A percentile compares a stretch with the other conserved stretches of the same genome.
Evolutionary conservation across 2,329 filamentous ascomycete species (phyloP).

Genomic region (Monosporascus sp.): DNA sequence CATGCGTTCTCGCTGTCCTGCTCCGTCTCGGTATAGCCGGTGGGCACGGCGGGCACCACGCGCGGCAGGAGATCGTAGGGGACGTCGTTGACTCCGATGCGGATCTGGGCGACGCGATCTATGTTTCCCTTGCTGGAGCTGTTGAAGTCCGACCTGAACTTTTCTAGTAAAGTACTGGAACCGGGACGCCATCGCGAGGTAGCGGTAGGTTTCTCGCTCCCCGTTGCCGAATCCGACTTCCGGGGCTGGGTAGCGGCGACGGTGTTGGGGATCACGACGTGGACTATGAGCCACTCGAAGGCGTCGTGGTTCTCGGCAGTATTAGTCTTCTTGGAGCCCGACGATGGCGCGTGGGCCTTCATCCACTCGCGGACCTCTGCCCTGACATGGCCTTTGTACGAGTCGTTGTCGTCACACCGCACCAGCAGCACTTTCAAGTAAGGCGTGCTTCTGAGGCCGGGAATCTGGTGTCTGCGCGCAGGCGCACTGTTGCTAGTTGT

Average conservation of each 20-base stretch:
- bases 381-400: constrained; percentile 77
- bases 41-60: constrained; percentile 58
- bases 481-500: constrained; percentile 30
- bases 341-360: constrained; percentile 64
- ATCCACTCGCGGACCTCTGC: constrained; percentile 88
- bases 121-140: constrained; percentile 61
- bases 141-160: constrained; percentile 87
- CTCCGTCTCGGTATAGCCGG: constrained; percentile 63
- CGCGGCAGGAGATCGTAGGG: constrained; percentile 60
- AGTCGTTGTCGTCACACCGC: constrained; percentile 91
- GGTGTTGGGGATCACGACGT: constrained; percentile 86
- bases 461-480: constrained; percentile 85
- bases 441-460: constrained; percentile 84
- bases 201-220: constrained; percentile 53
- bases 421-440: constrained; percentile 89
- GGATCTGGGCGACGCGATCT: constrained; percentile 81
- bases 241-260: constrained; percentile 73
- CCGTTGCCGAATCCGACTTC: constrained; percentile 46
- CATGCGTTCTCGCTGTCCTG: constrained; percentile 79
- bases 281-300: constrained; percentile 90
- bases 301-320: constrained; percentile 92
- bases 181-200: constrained; percentile 73
- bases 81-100: constrained; percentile 67
- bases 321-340: constrained; percentile 54
- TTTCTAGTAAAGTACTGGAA: constrained; percentile 81